Conservation (phyloP, 495 filamentous ascomycete species). For the Neurospora cerealis region DNA sequence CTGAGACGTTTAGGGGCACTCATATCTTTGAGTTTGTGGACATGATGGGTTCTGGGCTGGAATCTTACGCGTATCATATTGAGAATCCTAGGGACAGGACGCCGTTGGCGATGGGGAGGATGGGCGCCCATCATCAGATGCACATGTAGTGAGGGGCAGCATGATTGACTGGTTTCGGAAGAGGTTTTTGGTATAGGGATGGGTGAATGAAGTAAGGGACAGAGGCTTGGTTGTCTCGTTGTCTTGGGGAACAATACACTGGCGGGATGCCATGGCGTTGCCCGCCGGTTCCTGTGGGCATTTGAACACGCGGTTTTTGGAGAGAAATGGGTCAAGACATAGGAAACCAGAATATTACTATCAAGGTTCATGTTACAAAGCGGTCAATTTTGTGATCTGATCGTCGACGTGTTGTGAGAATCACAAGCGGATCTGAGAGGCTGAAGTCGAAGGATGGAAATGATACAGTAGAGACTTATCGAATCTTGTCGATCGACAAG, state of each 20-base stretch:
- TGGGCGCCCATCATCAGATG: neutral
- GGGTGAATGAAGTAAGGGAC: neutral
- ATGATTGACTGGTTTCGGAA: neutral
- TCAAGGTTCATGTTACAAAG: neutral
- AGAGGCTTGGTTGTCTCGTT: neutral
- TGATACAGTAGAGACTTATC: neutral
- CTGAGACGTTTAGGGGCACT: conserved; percentile 55
- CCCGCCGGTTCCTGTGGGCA: neutral
- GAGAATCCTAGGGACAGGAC: conserved; percentile 44
- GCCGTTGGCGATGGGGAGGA: conserved; percentile 21
- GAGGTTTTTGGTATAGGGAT: neutral
- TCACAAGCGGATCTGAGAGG: neutral
- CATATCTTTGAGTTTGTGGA: conserved; percentile 60
- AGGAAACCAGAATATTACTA: neutral
- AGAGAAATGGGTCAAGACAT: neutral
- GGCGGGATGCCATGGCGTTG: neutral
- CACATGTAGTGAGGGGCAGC: neutral
- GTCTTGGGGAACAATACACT: neutral
- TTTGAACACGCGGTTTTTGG: neutral
- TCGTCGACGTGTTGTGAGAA: neutral
- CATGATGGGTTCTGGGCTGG: conserved; percentile 51
- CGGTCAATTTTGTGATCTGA: neutral
- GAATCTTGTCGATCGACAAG: neutral
- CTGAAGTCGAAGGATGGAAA: neutral
- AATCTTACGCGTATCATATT: conserved; percentile 54